Evolutionary conservation across 495 filamentous ascomycete genomes (phyloP).

Genomic region (Pseudotulostoma volvatum): DNA sequence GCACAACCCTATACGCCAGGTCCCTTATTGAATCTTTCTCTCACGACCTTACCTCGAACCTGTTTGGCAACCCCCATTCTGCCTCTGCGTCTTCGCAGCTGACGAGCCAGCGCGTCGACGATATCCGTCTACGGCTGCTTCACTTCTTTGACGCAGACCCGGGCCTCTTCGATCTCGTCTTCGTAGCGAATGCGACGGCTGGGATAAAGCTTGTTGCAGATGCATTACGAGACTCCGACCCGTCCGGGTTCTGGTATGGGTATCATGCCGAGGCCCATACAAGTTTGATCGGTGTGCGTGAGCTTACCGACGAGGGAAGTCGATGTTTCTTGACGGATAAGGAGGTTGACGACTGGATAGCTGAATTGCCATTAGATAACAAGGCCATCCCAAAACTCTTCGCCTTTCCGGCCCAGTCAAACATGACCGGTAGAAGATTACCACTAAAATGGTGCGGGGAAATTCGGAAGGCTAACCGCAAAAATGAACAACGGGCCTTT

Average conservation of each 20-base stretch:
- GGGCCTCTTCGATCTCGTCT: constrained; percentile 71
- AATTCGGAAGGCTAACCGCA: constrained; percentile 23
- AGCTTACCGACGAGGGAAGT: constrained; percentile 42
- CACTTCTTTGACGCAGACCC: constrained; percentile 75
- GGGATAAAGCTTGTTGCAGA: constrained; percentile 78
- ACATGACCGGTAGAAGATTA: constrained; percentile 73
- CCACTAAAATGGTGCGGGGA: constrained; percentile 52
- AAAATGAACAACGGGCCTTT: constrained; percentile 24
- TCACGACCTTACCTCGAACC: constrained; percentile 53
- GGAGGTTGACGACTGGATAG: constrained; percentile 55
- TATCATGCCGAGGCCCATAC: constrained; percentile 82
- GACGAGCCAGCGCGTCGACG: constrained; percentile 57
- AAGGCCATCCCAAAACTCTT: constrained; percentile 36
- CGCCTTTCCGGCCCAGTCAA: constrained; percentile 82
- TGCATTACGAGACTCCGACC: constrained; percentile 42
- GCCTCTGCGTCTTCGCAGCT: constrained; percentile 65
- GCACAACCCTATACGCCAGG: constrained; percentile 66
- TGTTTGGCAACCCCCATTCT: constrained; percentile 89
- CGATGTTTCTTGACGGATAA: constrained; percentile 49
- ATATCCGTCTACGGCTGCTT: constrained; percentile 54
- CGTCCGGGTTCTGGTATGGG: constrained; percentile 55
- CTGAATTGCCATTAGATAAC: constrained; percentile 7
- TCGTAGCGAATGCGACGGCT: constrained; percentile 84
- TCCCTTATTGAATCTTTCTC: constrained; percentile 68
- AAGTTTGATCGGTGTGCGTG: constrained; percentile 69